These are phyloP conservation scores for Cladosporium sp. DNA, from an alignment of 2,329 filamentous ascomycete species.

Conservation along the genomic window DNA sequence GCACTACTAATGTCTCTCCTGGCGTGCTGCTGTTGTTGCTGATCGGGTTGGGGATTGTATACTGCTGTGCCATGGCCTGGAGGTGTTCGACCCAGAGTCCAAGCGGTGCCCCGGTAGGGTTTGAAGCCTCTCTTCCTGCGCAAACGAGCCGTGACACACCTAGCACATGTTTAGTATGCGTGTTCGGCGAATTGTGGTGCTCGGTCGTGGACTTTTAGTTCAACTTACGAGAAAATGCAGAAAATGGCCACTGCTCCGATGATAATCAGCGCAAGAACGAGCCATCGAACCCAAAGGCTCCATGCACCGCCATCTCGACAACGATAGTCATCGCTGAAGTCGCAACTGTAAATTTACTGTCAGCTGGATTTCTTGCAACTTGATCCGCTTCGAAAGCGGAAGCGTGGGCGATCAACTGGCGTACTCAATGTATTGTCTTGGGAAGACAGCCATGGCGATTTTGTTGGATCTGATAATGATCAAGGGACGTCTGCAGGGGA, in stretches of 20 bases:
- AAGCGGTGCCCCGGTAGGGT: constrained; percentile 80
- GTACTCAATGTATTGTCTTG: constrained; percentile 5
- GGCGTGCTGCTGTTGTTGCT: constrained; percentile 20
- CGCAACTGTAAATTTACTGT: constrained; percentile 5
- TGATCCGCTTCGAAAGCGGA: background rate
- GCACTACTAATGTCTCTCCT: constrained; percentile 31
- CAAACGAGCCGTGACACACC: constrained; percentile 69
- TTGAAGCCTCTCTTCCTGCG: constrained; percentile 62
- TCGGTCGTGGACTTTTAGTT: background rate
- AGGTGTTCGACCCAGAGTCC: constrained; percentile 60
- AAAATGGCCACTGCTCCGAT: constrained; percentile 61
- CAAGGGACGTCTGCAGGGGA: too few relatives aligned
- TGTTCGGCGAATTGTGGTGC: background rate
- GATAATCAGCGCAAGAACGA: constrained; percentile 67
- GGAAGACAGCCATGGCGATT: constrained; percentile 2
- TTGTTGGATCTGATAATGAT: too few relatives aligned
- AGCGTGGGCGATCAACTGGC: background rate
- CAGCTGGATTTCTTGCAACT: background rate
- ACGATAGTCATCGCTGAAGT: constrained; percentile 29
- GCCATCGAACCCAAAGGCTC: constrained; percentile 78
- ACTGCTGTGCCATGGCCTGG: constrained; percentile 40
- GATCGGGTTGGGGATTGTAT: constrained; percentile 40
- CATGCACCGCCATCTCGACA: constrained; percentile 44
- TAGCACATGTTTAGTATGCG: constrained; percentile 31
- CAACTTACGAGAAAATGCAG: constrained; percentile 62